Evolutionary conservation across 106 monocot genomes (phyloP), one percentile per base, ranked within the genome.

Genomic region (Dioscorea alata): DNA sequence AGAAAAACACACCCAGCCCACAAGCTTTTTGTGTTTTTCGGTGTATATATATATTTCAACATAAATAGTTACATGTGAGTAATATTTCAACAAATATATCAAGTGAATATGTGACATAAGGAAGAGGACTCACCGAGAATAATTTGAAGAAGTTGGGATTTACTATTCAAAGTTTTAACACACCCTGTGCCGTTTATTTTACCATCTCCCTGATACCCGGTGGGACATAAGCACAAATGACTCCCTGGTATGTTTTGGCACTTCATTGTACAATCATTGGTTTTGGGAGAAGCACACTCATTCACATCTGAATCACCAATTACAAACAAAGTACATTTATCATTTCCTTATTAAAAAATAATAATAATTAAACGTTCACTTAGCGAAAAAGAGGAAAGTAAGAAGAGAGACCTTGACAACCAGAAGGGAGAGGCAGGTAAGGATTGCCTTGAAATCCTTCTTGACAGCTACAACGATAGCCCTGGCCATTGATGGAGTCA

Each of bases 361-460:
- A n/a, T n/a, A n/a, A n/a, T 4, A 16, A 53, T 13, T 2, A 53
- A n/a, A n/a, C n/a, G n/a, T n/a, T n/a, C n/a, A n/a, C n/a, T n/a
- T n/a, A n/a, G n/a, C n/a, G n/a, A n/a, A n/a, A n/a, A n/a, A n/a
- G n/a, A n/a, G n/a, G n/a, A n/a, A n/a, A n/a, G n/a, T n/a, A n/a
- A n/a, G n/a, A n/a, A n/a, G n/a, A n/a, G n/a, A 28, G 28, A 79
- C 85, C 85, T 85, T 65, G 61, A 13, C 85, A 88, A 2, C 88
- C 88, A 48, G 59, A 13, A 5, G 34, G 3, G 1, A 85, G 28
- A 28, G 28, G 28, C 28, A 28, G 66, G 34, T 85, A 85, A 7
- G 89, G 85, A 21, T 89, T 89, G n/a, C 89, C 89, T 8, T 60
- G 31, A 34, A 69, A 85, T 12, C 85, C 89, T 1, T 34, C 8